A percentile compares a stretch with the other conserved stretches of the same genome.
Evolutionary conservation across 176 grass and related monocot species (phyloP).

Genomic region (Aegilops speltoides): DNA sequence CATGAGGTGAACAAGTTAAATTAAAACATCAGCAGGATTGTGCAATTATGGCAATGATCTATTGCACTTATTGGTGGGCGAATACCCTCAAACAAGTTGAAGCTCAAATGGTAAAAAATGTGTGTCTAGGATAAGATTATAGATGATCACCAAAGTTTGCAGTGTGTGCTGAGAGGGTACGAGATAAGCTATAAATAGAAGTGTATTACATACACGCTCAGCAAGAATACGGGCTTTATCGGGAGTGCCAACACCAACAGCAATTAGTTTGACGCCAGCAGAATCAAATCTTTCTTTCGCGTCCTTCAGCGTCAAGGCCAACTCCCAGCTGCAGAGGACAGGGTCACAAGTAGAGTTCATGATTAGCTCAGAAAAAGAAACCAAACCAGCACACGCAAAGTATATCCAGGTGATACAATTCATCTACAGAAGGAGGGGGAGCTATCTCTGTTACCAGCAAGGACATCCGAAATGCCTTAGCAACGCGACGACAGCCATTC

Average conservation of each 20-base stretch:
- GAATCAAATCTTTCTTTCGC: conserved; percentile 71
- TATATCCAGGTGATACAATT: not conserved
- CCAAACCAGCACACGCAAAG: not conserved
- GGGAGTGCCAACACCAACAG: conserved; percentile 65
- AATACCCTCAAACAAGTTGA: not conserved
- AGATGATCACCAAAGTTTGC: not conserved
- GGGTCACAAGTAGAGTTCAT: not conserved
- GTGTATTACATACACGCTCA: conserved; percentile 42
- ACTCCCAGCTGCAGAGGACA: conserved; percentile 62
- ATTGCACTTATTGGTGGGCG: not conserved
- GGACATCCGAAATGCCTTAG: conserved; percentile 83
- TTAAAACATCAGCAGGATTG: not conserved
- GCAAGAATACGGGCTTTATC: conserved; percentile 76
- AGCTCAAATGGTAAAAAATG: not conserved
- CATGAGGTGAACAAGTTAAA: not conserved
- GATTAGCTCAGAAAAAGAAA: conserved; percentile 1
- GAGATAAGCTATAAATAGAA: not conserved
- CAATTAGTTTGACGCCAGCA: conserved; percentile 67
- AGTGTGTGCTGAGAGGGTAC: not conserved
- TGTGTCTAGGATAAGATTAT: not conserved
- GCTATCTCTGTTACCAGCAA: conserved; percentile 57
- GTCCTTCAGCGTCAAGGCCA: conserved; percentile 69
- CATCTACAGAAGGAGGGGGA: not conserved
- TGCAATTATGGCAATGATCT: not conserved
- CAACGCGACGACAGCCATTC: conserved; percentile 70